Base-by-base conservation (phyloP, 352 stramenopile species). In the Globisporangium megalacanthum region DNA sequence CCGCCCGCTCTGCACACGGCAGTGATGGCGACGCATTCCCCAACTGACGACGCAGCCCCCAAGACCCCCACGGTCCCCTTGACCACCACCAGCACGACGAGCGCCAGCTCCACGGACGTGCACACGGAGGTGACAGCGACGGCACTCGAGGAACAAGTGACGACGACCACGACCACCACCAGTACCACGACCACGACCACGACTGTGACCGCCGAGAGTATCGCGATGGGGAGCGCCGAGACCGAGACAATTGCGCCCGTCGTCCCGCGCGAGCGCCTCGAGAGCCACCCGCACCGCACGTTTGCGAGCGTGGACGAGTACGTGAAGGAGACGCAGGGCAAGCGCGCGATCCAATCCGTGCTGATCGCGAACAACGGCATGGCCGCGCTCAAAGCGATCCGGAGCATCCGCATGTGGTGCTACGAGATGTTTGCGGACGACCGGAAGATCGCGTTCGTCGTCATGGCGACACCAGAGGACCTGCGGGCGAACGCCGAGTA, bases 311-410 rank as follows among this genome's bases (percentile, higher is more conserved):
- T 98, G 31, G 75, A 92, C 15, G 79, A 96, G 47, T 99, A 98
- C 65, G 91, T 98, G 46, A 69, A 77, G 58, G 79, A 94, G 55
- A 79, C 96, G 50, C 82, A 95, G 47, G 96, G 96, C 58, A 72
- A 70, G 55, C 88, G 89, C 50, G 73, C 96, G 31, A 98, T 99
- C 73, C 88, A 85, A 64, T 98, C 97, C 66, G 86, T 99, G 44
- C 79, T 99, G 15, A 99, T 99, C 73, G 97, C 98, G 39, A 99
- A 99, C 83, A 99, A 99, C 81, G 98, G 98, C 55, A 99, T 99
- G 60, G 98, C 93, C 46, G 97, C 97, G 13, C 96, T 99, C 52
- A 99, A 99, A 75, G 92, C 88, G 19, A 99, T 99, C 82, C 91
- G 97, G 48, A 99, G 94, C 39, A 98, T 99, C 73, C 86, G 97